These are phyloP conservation scores for Colletotrichum graminicola DNA, from an alignment of 2,329 filamentous ascomycete genomes.

Conservation along the genomic window DNA sequence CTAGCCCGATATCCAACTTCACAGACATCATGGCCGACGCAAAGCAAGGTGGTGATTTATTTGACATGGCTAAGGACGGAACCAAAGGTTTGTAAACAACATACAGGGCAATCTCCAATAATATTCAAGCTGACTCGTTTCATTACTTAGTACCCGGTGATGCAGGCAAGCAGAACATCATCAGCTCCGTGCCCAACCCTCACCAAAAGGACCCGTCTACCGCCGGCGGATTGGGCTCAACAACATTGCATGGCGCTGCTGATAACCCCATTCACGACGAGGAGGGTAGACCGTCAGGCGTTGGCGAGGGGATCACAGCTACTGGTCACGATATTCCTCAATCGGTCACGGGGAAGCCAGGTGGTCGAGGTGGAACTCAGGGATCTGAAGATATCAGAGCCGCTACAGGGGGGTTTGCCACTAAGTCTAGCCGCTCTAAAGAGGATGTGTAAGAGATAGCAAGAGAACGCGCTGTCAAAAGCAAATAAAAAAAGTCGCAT, in stretches of 20 bases:
- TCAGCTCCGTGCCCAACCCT: constrained; percentile 21
- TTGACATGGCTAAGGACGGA: constrained; percentile 26
- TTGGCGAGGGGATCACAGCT: constrained; percentile 20
- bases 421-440: constrained; percentile 3
- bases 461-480: accelerated
- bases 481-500: too few species aligned
- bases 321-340: constrained; percentile 21
- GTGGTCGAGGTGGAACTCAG: constrained; percentile 25
- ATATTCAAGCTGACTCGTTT: neutral
- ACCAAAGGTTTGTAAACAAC: neutral
- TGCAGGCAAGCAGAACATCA: constrained; percentile 26
- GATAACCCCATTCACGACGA: constrained; percentile 13
- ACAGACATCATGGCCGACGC: constrained; percentile 5
- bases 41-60: constrained; percentile 24
- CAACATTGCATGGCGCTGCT: constrained; percentile 17
- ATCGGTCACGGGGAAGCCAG: constrained; percentile 23
- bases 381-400: constrained; percentile 17
- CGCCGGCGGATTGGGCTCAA: constrained; percentile 6
- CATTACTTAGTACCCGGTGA: neutral
- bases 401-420: neutral
- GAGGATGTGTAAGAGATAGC: neutral
- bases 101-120: neutral
- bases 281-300: constrained; percentile 12
- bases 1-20: too few species aligned
- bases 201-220: constrained; percentile 8